phyloP scores from a whole-genome alignment of 768 basidiomycete species.

The Mrakia gelida region DNA sequence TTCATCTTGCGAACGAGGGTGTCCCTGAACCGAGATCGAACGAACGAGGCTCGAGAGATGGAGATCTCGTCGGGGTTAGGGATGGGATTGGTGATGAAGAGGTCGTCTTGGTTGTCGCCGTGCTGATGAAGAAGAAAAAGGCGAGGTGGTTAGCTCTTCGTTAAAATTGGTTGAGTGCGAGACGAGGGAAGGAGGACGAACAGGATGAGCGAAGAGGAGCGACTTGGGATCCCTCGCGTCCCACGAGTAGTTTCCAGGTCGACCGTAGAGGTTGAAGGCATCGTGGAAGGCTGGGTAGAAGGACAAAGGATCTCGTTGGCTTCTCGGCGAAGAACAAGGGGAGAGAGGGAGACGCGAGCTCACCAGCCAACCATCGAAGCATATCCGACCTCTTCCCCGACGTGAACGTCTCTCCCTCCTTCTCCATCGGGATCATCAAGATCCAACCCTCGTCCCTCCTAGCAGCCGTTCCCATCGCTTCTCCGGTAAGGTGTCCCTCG shows the following conservation, averaged over 20 bases:
- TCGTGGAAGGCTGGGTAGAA: conserved; percentile 67
- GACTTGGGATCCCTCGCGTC: conserved; percentile 75
- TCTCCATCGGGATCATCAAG: conserved; percentile 77
- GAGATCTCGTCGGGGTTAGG: conserved; percentile 20
- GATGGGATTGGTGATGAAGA: conserved; percentile 21
- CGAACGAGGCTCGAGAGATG: conserved; percentile 21
- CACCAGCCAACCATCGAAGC: conserved; percentile 85
- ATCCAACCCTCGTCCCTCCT: conserved; percentile 72
- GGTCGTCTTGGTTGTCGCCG: conserved; percentile 52
- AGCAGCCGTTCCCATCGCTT: conserved; percentile 54
- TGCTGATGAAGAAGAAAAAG: conserved; percentile 71
- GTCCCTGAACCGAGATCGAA: conserved; percentile 25
- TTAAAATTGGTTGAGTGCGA: background rate
- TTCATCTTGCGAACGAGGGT: conserved; percentile 17
- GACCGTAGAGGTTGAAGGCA: conserved; percentile 80
- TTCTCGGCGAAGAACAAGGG: background rate
- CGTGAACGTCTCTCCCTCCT: conserved; percentile 33
- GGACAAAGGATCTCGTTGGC: background rate
- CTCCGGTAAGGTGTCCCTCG: conserved; percentile 76
- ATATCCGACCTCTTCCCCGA: conserved; percentile 60
- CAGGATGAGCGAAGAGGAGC: conserved; percentile 93
- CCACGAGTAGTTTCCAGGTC: conserved; percentile 81
- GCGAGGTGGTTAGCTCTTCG: conserved; percentile 31
- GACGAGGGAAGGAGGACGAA: conserved; percentile 47
- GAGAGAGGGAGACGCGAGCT: background rate